Evolutionary conservation across 1,139 yeast genomes (phyloP), one percentile per base, ranked within the genome.

Genomic region (Protomyces gravidus): DNA sequence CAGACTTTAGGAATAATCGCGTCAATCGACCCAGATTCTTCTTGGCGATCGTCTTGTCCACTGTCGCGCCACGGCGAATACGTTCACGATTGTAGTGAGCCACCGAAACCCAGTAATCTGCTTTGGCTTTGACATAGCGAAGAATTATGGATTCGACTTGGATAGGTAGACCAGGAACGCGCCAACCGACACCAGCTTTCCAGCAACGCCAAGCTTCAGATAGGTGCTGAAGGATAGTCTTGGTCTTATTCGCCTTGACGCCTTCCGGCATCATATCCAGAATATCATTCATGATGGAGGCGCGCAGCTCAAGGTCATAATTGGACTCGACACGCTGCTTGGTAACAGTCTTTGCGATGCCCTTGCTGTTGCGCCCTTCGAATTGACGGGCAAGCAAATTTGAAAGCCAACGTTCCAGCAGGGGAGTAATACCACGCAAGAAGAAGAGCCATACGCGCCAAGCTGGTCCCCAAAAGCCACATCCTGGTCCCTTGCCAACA

Each of bases 171-270:
- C 98, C 98, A 0, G 97, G 96, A 9, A 92, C 98, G 67, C 89
- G 85, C 98, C 98, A 94, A 1, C 97, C 96, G 63, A 92, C 86
- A 68, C 92, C 90, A 1, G 98, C 98, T 71, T 94, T 94, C 98
- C 98, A 94, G 70, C 98, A 92, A 70, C 98, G 78, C 99, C 99
- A 94, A 0, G 98, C 98, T 71, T 94, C 98, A 69, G 96, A 86
- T 60, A 94, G 76, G 72, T 94, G 99, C 68, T 92, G 97, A 55
- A 94, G 74, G 59, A 94, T 86, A 0, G 95, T 85, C 68, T 87
- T 85, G 1, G 96, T 83, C 69, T 89, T 90, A 66, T 81, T 86
- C 68, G 89, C 95, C 67, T 88, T 86, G 64, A 94, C 80, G 1
- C 96, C 96, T 65, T 89, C 96, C 0, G 98, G 98, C 58, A 94